Base-by-base conservation (phyloP, 306 rosid species). In the Vigna nakashimae region DNA sequence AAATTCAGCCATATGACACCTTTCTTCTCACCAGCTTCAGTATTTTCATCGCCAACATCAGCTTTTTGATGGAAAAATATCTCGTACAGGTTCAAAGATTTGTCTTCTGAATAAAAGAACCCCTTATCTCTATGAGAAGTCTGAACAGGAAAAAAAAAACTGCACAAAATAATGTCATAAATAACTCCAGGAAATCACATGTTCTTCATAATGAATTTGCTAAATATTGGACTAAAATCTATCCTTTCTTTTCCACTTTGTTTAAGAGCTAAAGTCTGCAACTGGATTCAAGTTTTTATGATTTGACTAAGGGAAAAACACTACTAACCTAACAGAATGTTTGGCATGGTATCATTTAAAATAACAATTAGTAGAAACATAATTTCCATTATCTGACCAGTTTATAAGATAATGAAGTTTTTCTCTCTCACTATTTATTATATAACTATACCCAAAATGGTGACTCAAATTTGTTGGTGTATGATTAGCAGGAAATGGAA, bases 101-200 rank as follows among this genome's bases (percentile, higher is more conserved):
- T 82, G n/a, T 46, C 67, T 66, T 65, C 86, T 48, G 71, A 43
- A 76, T 64, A 69, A 63, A 40, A 69, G 68, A 57, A 64, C 67
- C 65, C 58, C 71, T 32, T 53, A 49, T 26, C 10, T 22, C 64
- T 34, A 67, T 58, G 38, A 62, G 51, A 78, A 42, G 20, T 49
- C 62, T 71, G 76, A 58, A 65, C n/a, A 28, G 72, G 28, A 26
- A 71, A 60, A 69, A 52, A 34, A 11, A 53, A 9, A 51, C 26
- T 32, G 55, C 6, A 70, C 6, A 45, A 53, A 53, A 28, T 8
- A 42, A 74, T 38, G 36, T 16, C 63, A 42, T 11, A 24, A 43
- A 43, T 62, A 36, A 59, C 64, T 46, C 40, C 64, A 46, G 9
- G 59, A 80, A 73, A 42, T 17, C 32, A 45, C 34, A 56, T 69